Evolutionary conservation across 495 filamentous ascomycete genomes (phyloP).

Genomic region (Penicillium waksmanii): DNA sequence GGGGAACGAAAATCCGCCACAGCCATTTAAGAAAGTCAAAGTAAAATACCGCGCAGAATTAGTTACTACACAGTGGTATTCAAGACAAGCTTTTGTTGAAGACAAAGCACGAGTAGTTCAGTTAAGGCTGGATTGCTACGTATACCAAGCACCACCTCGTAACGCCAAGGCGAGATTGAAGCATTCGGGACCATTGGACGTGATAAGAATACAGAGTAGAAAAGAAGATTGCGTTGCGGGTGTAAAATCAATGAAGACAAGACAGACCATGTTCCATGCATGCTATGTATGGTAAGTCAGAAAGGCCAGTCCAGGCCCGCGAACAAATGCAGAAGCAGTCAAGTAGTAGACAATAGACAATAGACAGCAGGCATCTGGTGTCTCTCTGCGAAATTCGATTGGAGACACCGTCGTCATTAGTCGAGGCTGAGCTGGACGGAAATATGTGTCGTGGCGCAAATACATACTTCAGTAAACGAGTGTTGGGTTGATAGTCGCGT

Average conservation of each 20-base stretch:
- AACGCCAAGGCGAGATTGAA: slow-evolving; percentile 6
- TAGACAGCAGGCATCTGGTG: neutral
- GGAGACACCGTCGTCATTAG: slow-evolving; percentile 13
- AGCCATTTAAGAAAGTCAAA: no score
- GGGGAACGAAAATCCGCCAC: neutral
- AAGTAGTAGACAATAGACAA: slow-evolving; percentile 21
- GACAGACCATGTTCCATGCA: no score
- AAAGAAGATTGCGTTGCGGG: neutral
- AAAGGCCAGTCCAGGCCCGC: neutral
- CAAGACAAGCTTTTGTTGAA: no score
- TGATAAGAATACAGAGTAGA: slow-evolving; percentile 21
- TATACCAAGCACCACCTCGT: slow-evolving; percentile 12
- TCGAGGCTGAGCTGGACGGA: slow-evolving; percentile 13
- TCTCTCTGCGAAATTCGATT: no score
- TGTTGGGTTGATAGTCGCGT: slow-evolving; percentile 6
- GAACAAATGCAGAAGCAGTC: slow-evolving; percentile 12
- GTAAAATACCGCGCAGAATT: no score
- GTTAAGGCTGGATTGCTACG: slow-evolving; percentile 19
- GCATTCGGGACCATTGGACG: slow-evolving; percentile 7
- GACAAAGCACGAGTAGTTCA: no score
- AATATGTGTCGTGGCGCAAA: slow-evolving; percentile 7
- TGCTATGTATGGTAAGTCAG: neutral
- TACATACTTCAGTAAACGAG: slow-evolving; percentile 4
- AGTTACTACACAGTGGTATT: no score
- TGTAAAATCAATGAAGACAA: neutral